phyloP scores from a whole-genome alignment of 192 early-diverging fungal genomes.

The Mortierella hygrophila region DNA sequence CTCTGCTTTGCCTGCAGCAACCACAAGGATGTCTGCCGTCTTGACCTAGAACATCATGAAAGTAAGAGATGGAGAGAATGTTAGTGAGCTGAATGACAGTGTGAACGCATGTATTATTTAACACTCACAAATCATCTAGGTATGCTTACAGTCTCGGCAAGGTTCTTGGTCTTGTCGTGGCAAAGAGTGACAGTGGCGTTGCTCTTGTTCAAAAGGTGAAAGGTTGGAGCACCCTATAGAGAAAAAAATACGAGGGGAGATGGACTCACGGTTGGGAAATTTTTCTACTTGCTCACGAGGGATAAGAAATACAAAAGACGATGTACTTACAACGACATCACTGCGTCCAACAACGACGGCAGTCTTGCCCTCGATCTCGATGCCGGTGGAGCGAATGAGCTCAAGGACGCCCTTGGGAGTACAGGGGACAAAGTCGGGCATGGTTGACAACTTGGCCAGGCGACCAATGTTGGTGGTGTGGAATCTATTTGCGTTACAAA shows the following conservation, averaged over 20 bases:
- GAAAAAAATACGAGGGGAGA: too few relatives aligned
- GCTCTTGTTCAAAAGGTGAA: conserved; percentile 80
- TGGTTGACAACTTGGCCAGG: conserved; percentile 82
- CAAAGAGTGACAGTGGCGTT: conserved; percentile 97
- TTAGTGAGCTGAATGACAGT: neutral
- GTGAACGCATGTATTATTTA: too few relatives aligned
- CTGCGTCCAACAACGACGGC: conserved; percentile 98
- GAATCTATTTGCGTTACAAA: conserved; percentile 66
- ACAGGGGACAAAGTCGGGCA: conserved; percentile 93
- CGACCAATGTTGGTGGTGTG: conserved; percentile 95
- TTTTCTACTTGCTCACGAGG: neutral
- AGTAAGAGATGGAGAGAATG: neutral
- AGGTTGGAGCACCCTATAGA: conserved; percentile 81
- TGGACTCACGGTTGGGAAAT: neutral
- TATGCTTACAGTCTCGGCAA: conserved; percentile 78
- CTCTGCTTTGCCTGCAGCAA: conserved; percentile 86
- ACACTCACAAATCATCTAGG: too few relatives aligned
- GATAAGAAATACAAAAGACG: neutral
- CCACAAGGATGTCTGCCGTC: conserved; percentile 91
- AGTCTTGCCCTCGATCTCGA: conserved; percentile 83
- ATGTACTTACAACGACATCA: conserved; percentile 85
- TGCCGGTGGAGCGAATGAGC: conserved; percentile 79
- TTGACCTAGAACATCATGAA: conserved; percentile 47
- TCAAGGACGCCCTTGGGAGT: conserved; percentile 96
- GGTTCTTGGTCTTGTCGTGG: conserved; percentile 85